Base-by-base conservation (phyloP, 78 protist species). In the Dictyostelium purpureum region DNA sequence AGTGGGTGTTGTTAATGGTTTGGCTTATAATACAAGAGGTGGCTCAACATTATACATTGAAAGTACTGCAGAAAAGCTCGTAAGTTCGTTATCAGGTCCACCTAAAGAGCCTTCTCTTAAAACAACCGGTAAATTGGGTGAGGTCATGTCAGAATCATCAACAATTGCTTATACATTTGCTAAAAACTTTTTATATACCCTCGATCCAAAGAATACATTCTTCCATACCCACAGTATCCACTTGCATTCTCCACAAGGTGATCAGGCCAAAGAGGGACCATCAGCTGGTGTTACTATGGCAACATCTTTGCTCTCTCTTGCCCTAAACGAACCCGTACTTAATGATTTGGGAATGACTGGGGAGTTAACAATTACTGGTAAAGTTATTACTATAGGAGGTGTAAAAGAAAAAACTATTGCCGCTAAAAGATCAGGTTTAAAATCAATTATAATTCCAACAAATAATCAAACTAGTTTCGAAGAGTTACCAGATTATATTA, bases 201-300 rank as follows among this genome's bases (percentile, higher is more conserved):
- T 79, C 6, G 75, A 76, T 26, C 88, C 92, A 4, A 18, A 66
- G 2, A 90, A 79, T 26, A 54, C 12, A 38, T 96, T 81, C n/a
- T 89, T 90, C 45, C 66, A 77, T 31, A 56, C 14, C 33, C 37
- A 74, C 16, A 35, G 24, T 28, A 4, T 97, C 54, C 99, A 97
- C 93, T 24, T 97, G 78, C 99, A 98, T 92, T 52, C 94, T 11
- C 98, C 99, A 26, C 98, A 91, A 82, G 99, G 98, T 16, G 97
- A 97, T 6, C 79, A 38, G 19, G 89, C 96, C 2, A 97, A 98
- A 91, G 99, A 98, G 26, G 99, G 99, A 19, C 99, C 99, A 52
- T 90, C 97, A 0, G 99, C 99, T 1, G 99, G 99, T 33, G 54
- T 94, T 24, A 94, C 98, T 11, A 83, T 97, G 78, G 96, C 66